Evolutionary conservation across 805 yeast genomes (phyloP).

Genomic region (Zygotorulaspora chibaensis): DNA sequence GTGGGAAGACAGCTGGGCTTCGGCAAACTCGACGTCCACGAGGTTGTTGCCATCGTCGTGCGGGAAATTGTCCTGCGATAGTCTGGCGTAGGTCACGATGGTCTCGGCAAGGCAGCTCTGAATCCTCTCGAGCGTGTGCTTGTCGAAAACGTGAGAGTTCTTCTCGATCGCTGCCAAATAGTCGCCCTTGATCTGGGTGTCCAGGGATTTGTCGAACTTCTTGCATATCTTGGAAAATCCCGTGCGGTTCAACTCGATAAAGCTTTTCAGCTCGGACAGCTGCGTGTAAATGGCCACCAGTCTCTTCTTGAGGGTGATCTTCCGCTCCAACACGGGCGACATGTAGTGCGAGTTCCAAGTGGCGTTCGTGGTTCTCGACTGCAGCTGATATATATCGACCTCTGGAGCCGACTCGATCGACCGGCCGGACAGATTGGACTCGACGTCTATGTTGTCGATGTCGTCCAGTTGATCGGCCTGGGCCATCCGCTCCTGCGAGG

Average conservation of each 20-base stretch:
- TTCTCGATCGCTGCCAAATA: slow-evolving; percentile 49
- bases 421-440: slow-evolving; percentile 4
- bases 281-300: slow-evolving; percentile 63
- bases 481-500: slow-evolving; percentile 3
- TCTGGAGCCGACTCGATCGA: slow-evolving; percentile 11
- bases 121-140: slow-evolving; percentile 44
- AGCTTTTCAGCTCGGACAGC: slow-evolving; percentile 79
- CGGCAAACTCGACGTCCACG: slow-evolving; percentile 39
- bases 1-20: slow-evolving; percentile 46
- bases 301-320: slow-evolving; percentile 63
- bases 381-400: slow-evolving; percentile 10
- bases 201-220: slow-evolving; percentile 83
- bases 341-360: slow-evolving; percentile 12
- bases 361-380: slow-evolving; percentile 13
- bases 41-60: slow-evolving; percentile 9
- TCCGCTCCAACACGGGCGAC: slow-evolving; percentile 28
- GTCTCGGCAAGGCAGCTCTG: slow-evolving; percentile 51
- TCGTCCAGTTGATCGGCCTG: slow-evolving; percentile 9
- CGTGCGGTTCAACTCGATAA: slow-evolving; percentile 74
- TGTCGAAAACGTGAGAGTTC: slow-evolving; percentile 53
- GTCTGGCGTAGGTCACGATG: slow-evolving; percentile 51
- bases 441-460: slow-evolving; percentile 2
- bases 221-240: slow-evolving; percentile 89
- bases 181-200: slow-evolving; percentile 52
- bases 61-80: slow-evolving; percentile 27